phyloP scores from a whole-genome alignment of 345 rosid species.

The Microcos paniculata region DNA sequence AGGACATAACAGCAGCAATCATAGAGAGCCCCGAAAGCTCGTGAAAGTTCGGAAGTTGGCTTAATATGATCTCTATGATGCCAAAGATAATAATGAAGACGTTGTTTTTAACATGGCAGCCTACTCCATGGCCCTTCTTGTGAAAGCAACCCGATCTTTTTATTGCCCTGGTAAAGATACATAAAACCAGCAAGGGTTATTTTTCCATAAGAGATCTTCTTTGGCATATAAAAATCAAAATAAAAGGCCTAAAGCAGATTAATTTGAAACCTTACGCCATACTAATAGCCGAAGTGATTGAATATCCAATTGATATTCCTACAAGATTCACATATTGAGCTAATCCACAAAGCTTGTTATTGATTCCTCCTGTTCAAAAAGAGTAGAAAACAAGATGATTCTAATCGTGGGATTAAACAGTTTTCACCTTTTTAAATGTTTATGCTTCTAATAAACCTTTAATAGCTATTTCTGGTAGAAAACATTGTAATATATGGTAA shows the following conservation, averaged over 20 bases:
- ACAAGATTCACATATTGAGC: conserved; percentile 25
- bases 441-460: not conserved
- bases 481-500: not conserved
- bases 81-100: conserved; percentile 26
- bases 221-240: not conserved
- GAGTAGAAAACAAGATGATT: not conserved
- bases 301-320: conserved; percentile 38
- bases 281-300: conserved; percentile 34
- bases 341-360: conserved; percentile 18
- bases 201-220: not conserved
- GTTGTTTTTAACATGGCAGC: conserved; percentile 28
- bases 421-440: not conserved
- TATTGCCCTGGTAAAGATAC: conserved; percentile 20
- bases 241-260: not conserved
- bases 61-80: conserved; percentile 34
- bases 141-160: conserved; percentile 36
- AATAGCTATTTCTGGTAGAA: not conserved
- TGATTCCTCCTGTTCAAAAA: conserved; percentile 9
- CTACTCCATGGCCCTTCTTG: conserved; percentile 4
- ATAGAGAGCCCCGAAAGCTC: conserved; percentile 34
- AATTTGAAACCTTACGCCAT: conserved; percentile 24
- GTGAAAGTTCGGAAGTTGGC: conserved; percentile 51
- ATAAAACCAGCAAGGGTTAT: not conserved
- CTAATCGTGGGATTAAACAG: not conserved
- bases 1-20: conserved; percentile 41